Conservation (phyloP, 1,284 basidiomycete species). For the Dichomitus squalens region DNA sequence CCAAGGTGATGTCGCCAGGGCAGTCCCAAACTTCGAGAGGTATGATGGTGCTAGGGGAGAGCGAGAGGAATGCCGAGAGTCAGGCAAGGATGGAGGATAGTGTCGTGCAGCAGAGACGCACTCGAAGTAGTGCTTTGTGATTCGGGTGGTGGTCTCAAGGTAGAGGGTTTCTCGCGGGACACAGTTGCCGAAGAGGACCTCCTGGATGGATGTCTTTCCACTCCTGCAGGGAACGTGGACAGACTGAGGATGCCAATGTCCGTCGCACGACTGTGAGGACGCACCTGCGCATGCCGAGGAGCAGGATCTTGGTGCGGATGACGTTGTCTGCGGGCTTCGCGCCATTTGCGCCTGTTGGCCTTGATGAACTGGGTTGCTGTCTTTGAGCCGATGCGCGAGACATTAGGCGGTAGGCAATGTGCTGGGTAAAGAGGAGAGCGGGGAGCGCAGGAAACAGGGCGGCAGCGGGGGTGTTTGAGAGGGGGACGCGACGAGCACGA, state of each 20-base stretch:
- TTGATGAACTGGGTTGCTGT: neutral
- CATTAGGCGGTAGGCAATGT: neutral
- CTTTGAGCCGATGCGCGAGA: neutral
- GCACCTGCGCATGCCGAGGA: slow-evolving; percentile 80
- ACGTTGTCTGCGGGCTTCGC: slow-evolving; percentile 10
- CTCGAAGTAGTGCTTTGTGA: slow-evolving; percentile 81
- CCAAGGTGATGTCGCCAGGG: slow-evolving; percentile 81
- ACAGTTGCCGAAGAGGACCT: slow-evolving; percentile 88
- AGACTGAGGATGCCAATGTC: neutral
- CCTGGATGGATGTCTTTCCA: slow-evolving; percentile 92
- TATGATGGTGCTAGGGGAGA: slow-evolving; percentile 74
- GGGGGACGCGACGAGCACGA: neutral
- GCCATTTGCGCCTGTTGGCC: neutral
- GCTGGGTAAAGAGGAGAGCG: neutral
- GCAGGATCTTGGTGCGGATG: slow-evolving; percentile 69
- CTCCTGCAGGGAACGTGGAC: slow-evolving; percentile 52
- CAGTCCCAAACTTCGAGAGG: slow-evolving; percentile 96
- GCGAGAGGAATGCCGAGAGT: neutral
- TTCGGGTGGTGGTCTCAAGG: slow-evolving; percentile 83
- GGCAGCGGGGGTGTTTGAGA: too few species aligned
- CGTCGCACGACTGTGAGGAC: slow-evolving; percentile 16
- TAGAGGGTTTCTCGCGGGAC: slow-evolving; percentile 89
- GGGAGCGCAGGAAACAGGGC: neutral
- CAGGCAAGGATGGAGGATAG: neutral
- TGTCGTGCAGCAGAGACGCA: slow-evolving; percentile 46